These are phyloP conservation scores for Candida insectorum DNA, from an alignment of 805 yeast genomes.

Conservation along the genomic window DNA sequence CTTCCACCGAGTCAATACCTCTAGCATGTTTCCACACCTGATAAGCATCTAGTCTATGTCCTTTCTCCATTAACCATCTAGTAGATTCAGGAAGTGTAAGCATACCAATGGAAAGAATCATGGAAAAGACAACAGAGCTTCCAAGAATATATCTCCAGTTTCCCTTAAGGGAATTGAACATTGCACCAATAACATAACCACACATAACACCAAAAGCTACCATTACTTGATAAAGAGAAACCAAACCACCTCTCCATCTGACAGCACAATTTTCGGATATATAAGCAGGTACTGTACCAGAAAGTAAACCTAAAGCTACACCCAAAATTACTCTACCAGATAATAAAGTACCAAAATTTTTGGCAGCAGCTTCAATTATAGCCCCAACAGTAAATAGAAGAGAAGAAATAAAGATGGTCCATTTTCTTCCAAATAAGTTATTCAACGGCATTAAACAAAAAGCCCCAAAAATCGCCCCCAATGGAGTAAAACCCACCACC, in stretches of 20 bases:
- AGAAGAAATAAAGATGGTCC: slow-evolving; percentile 54
- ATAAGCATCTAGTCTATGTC: no score
- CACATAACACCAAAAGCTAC: slow-evolving; percentile 65
- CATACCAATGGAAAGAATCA: slow-evolving; percentile 36
- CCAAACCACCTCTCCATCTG: slow-evolving; percentile 55
- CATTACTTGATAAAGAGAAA: slow-evolving; percentile 60
- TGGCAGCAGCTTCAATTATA: slow-evolving; percentile 47
- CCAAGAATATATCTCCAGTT: slow-evolving; percentile 70
- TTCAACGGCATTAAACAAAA: slow-evolving; percentile 56
- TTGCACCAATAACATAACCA: slow-evolving; percentile 62
- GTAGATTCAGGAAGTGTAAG: slow-evolving; percentile 46
- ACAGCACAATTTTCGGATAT: slow-evolving; percentile 61
- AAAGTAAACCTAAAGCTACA: slow-evolving; percentile 63
- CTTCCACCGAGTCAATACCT: slow-evolving; percentile 6
- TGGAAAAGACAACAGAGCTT: slow-evolving; percentile 55
- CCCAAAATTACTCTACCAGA: slow-evolving; percentile 56
- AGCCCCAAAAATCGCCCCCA: slow-evolving; percentile 66
- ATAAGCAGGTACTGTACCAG: slow-evolving; percentile 59
- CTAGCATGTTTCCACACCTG: slow-evolving; percentile 9
- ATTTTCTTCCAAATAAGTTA: slow-evolving; percentile 53
- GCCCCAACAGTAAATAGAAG: slow-evolving; percentile 61
- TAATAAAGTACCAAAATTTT: slow-evolving; percentile 40
- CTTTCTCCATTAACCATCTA: slow-evolving; percentile 36
- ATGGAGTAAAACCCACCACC: slow-evolving; percentile 58
- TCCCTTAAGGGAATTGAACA: slow-evolving; percentile 52